Base-by-base conservation (phyloP, 306 rosid species). In the Crotalaria pallida region DNA sequence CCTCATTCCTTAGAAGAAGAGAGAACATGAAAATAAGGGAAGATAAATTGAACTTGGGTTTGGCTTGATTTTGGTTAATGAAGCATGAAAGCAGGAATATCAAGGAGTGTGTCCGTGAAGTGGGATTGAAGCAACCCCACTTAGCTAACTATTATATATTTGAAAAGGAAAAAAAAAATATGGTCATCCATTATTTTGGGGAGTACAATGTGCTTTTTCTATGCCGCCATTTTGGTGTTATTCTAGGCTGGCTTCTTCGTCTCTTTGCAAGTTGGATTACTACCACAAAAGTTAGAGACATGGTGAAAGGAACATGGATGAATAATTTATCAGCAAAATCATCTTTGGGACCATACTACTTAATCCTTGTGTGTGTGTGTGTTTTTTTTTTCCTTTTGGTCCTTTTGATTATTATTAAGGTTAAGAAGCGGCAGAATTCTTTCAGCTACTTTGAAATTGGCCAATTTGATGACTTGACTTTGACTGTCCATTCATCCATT, bases 101-200 rank as follows among this genome's bases (percentile, higher is more conserved):
- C 64, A 50, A 82, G 78, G 69, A 56, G 8, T 64, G 75, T 78
- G 86, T 77, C 80, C 49, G 74, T 29, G 76, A 50, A 83, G 26
- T 51, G 82, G 82, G 71, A 51, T 62, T 23, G 61, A 57, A 38
- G 57, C 2, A 78, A 53, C 29, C 77, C 81, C 88, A 65, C 82
- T 33, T 50, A 66, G 77, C 24, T 68, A n/a, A n/a, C n/a, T n/a
- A n/a, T n/a, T n/a, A 33, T 18, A 31, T 31, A 33, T 18, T 72
- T 50, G 22, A 68, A 65, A 65, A 71, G 67, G 18, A 77, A n/a
- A n/a, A n/a, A n/a, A n/a, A n/a, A n/a, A n/a, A n/a, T n/a, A n/a
- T n/a, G 74, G 59, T 81, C 79, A 69, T 71, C 90, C 83, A 58
- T 53, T 69, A 69, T 86, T 86, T 81, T 81, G 84, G 96, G 95